Evolutionary conservation across 257 asterid species (phyloP).

Genomic region (Forsythia viridissima): DNA sequence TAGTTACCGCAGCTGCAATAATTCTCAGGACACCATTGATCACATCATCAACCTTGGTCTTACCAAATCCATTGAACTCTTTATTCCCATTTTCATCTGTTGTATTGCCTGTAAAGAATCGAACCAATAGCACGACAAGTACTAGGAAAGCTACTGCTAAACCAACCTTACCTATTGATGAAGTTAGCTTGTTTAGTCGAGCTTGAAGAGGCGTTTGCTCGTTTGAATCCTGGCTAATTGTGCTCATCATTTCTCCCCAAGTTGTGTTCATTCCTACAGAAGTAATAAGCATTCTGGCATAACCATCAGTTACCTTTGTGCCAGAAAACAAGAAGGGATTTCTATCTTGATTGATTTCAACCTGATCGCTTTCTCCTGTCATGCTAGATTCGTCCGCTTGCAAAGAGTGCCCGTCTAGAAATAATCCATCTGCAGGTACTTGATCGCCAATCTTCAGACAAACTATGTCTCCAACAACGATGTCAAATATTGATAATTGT

Average conservation of each 20-base stretch:
- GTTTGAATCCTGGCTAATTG: conserved; percentile 28
- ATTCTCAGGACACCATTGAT: conserved; percentile 46
- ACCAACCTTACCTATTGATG: conserved; percentile 52
- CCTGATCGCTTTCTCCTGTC: conserved; percentile 31
- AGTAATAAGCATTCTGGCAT: conserved; percentile 17
- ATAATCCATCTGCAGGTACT: conserved; percentile 31
- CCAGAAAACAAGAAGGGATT: conserved; percentile 30
- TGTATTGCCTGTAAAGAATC: conserved; percentile 51
- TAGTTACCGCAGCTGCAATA: conserved; percentile 46
- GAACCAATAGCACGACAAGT: conserved; percentile 41
- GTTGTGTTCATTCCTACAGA: conserved; percentile 36
- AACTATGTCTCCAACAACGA: conserved; percentile 26
- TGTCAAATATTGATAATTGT: conserved; percentile 12
- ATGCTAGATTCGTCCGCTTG: conserved; percentile 31
- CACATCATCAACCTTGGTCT: conserved; percentile 37
- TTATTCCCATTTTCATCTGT: conserved; percentile 33
- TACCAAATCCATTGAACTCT: conserved; percentile 33
- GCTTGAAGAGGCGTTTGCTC: conserved; percentile 57
- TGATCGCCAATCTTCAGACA: conserved; percentile 28
- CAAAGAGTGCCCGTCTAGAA: conserved; percentile 28
- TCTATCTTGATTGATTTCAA: background rate
- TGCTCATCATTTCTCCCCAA: conserved; percentile 64
- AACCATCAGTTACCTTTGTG: conserved; percentile 27
- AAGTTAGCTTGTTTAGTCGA: conserved; percentile 47
- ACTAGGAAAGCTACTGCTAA: conserved; percentile 45